These are phyloP conservation scores for Fusarium sp. DNA, from an alignment of 2,329 filamentous ascomycete species.

Conservation along the genomic window DNA sequence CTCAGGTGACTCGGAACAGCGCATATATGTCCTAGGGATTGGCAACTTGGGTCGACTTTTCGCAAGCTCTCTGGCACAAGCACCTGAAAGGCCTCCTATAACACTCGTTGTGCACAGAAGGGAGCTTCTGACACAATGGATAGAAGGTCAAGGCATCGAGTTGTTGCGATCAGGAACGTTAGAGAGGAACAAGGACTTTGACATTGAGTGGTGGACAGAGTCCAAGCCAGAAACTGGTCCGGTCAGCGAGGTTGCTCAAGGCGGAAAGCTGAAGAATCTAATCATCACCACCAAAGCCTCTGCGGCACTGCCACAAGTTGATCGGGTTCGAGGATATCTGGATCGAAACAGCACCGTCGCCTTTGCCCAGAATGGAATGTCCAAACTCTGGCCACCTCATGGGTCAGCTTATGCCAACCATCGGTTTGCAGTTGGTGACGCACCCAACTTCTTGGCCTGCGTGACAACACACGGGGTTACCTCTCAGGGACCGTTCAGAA, in stretches of 20 bases:
- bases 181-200: conserved; percentile 54
- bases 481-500: conserved; percentile 62
- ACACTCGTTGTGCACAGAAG: conserved; percentile 82
- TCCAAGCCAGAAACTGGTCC: conserved; percentile 51
- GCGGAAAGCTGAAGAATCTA: conserved; percentile 72
- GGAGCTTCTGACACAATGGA: conserved; percentile 63
- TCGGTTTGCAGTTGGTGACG: conserved; percentile 52
- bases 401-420: conserved; percentile 57
- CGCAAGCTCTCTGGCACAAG: conserved; percentile 75
- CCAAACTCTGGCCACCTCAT: conserved; percentile 68
- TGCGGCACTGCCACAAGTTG: conserved; percentile 71
- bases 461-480: conserved; percentile 69
- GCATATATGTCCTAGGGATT: conserved; percentile 82
- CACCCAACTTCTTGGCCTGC: conserved; percentile 80
- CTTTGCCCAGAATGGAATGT: conserved; percentile 91
- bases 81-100: conserved; percentile 74
- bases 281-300: conserved; percentile 83
- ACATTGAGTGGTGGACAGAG: conserved; percentile 68
- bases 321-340: conserved; percentile 70
- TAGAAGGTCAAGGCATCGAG: conserved; percentile 56
- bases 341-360: conserved; percentile 77
- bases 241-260: conserved; percentile 55
- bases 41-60: conserved; percentile 86
- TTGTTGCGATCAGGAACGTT: conserved; percentile 52
- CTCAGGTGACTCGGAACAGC: conserved; percentile 45